A percentile compares a stretch with the other conserved stretches of the same genome.
Evolutionary conservation across 345 rosid genomes (phyloP).

Genomic region (Lepidium aucheri): DNA sequence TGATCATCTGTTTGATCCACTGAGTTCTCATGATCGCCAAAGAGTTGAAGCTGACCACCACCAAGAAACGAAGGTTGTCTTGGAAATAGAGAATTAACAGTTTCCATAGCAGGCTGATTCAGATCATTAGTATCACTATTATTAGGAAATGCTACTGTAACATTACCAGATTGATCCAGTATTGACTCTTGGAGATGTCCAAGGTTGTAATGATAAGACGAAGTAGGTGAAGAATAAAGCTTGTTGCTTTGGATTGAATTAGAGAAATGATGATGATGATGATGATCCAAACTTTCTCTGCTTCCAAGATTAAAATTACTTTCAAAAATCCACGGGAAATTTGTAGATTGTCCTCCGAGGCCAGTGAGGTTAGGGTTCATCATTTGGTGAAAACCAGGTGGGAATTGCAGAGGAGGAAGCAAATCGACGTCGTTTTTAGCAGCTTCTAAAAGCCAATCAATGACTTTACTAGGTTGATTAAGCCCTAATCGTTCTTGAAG

Average conservation of each 20-base stretch:
- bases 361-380: constrained; percentile 31
- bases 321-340: constrained; percentile 20
- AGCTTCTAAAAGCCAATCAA: constrained; percentile 83
- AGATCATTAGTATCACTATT: constrained; percentile 2
- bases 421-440: constrained; percentile 60
- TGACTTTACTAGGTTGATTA: constrained; percentile 83
- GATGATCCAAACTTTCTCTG: constrained; percentile 4
- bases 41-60: too few relatives aligned
- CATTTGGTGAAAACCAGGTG: constrained; percentile 39
- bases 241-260: constrained; percentile 29
- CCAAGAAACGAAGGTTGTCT: constrained; percentile 42
- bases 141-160: constrained; percentile 36
- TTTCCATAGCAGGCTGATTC: constrained; percentile 20
- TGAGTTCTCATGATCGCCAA: constrained; percentile 18
- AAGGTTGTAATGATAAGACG: constrained; percentile 35
- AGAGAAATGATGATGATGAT: constrained; percentile 34
- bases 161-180: constrained; percentile 49
- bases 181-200: constrained; percentile 52
- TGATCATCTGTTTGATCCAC: constrained; percentile 18
- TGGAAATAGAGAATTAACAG: constrained; percentile 38
- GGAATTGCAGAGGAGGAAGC: constrained; percentile 77
- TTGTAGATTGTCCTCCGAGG: constrained; percentile 17
- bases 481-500: constrained; percentile 81
- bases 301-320: constrained; percentile 28
- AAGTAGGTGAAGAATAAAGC: constrained; percentile 8